Percentiles rank a stretch among this genome's conserved stretches.
Evolutionary conservation across 257 asterid species (phyloP).

Genomic region (Avicennia marina): DNA sequence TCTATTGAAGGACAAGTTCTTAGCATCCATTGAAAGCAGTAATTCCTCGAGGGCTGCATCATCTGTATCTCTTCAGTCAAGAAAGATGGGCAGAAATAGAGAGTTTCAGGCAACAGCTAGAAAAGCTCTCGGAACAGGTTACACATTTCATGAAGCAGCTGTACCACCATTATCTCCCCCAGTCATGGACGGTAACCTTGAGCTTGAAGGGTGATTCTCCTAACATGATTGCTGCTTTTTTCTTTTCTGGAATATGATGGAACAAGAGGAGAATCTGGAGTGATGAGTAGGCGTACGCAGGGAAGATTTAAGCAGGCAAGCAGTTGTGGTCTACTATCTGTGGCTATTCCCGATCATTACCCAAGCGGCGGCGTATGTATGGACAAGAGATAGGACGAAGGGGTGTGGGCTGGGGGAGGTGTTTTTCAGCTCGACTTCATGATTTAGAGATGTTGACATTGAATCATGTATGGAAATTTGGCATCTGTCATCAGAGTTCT

Average conservation of each 20-base stretch:
- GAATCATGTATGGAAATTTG: neutral
- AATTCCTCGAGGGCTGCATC: slow-evolving; percentile 52
- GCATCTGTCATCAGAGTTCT: neutral
- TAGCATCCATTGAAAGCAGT: slow-evolving; percentile 57
- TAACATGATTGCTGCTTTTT: slow-evolving; percentile 50
- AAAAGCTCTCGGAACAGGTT: slow-evolving; percentile 34
- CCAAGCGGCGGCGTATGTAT: no score
- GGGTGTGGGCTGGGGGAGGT: no score
- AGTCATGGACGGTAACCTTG: slow-evolving; percentile 35
- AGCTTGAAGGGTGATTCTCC: slow-evolving; percentile 45
- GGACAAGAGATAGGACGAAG: no score
- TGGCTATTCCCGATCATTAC: slow-evolving; percentile 94
- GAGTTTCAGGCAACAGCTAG: slow-evolving; percentile 52
- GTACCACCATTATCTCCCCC: slow-evolving; percentile 89
- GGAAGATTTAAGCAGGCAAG: slow-evolving; percentile 62
- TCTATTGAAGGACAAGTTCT: slow-evolving; percentile 53
- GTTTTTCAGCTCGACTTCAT: no score
- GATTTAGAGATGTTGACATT: neutral
- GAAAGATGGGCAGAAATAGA: slow-evolving; percentile 53
- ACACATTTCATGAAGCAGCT: slow-evolving; percentile 46
- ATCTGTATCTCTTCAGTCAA: slow-evolving; percentile 46
- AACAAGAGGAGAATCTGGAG: slow-evolving; percentile 14
- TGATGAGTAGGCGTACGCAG: slow-evolving; percentile 12
- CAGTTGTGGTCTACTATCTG: slow-evolving; percentile 24
- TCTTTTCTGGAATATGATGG: slow-evolving; percentile 32